Conservation (phyloP, 1,284 basidiomycete genomes). For the Pseudozyma thailandica region DNA sequence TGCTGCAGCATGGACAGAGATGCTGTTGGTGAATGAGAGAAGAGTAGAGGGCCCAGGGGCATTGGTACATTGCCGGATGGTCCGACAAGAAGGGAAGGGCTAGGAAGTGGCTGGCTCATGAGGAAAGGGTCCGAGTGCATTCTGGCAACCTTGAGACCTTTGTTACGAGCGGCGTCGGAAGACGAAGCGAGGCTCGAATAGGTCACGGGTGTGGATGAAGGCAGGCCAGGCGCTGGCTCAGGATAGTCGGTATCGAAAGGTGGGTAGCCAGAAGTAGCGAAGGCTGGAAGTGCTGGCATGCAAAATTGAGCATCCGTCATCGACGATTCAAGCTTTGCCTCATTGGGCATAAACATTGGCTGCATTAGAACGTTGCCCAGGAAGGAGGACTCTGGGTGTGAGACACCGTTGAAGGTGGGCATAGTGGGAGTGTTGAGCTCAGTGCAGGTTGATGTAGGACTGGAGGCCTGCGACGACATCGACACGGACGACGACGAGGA, state of each 20-base stretch:
- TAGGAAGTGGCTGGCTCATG: conserved; percentile 38
- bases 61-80: conserved; percentile 1
- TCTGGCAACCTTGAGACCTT: conserved; percentile 25
- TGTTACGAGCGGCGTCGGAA: conserved; percentile 10
- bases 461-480: conserved; percentile 23
- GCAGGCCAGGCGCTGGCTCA: not conserved
- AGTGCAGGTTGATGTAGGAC: conserved; percentile 26
- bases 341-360: not conserved
- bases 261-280: conserved; percentile 12
- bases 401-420: conserved; percentile 12
- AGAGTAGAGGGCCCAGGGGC: not conserved
- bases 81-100: conserved; percentile 19
- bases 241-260: not conserved
- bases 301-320: conserved; percentile 1
- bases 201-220: conserved; percentile 10
- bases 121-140: conserved; percentile 42
- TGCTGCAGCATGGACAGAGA: not conserved
- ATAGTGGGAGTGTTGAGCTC: conserved; percentile 29
- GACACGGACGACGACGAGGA: not conserved
- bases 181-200: conserved; percentile 17
- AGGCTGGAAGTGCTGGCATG: conserved; percentile 4
- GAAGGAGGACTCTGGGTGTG: not conserved
- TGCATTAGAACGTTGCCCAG: not conserved
- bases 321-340: conserved; percentile 1
- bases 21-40: not conserved